Evolutionary conservation across 805 yeast species (phyloP).

Genomic region (Wickerhamia fluorescens): DNA sequence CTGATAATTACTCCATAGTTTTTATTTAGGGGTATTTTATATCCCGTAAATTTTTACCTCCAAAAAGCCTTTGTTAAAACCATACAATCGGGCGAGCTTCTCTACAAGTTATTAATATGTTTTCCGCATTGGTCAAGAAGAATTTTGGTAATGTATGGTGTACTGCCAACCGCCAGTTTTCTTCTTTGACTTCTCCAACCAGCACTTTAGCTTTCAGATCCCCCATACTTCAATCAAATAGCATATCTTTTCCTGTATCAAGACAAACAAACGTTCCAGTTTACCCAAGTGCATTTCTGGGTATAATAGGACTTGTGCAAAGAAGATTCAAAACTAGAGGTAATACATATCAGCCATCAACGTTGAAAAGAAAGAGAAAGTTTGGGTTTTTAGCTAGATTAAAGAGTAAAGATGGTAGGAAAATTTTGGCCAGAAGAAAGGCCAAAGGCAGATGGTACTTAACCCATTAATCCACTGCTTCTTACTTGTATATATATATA

Average conservation of each 20-base stretch:
- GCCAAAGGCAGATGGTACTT: conserved; percentile 93
- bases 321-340: conserved; percentile 84
- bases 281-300: conserved; percentile 9
- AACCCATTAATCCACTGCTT: conserved; percentile 47
- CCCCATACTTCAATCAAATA: background rate
- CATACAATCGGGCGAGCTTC: too few relatives aligned
- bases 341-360: conserved; percentile 90
- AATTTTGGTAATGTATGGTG: too few relatives aligned
- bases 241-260: background rate
- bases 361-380: conserved; percentile 81
- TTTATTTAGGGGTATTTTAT: too few relatives aligned
- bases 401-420: conserved; percentile 67
- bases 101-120: too few relatives aligned
- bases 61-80: too few relatives aligned
- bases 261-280: conserved; percentile 3
- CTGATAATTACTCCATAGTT: conserved; percentile 3
- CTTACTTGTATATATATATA: conserved; percentile 2
- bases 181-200: conserved; percentile 8
- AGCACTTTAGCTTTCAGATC: too few relatives aligned
- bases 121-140: too few relatives aligned
- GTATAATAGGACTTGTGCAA: conserved; percentile 37
- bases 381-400: conserved; percentile 85
- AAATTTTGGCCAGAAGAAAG: conserved; percentile 67
- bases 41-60: too few relatives aligned
- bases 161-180: conserved; percentile 8